Base-by-base conservation (phyloP, 371 early-diverging fungal genomes). In the Mortierella sp. region DNA sequence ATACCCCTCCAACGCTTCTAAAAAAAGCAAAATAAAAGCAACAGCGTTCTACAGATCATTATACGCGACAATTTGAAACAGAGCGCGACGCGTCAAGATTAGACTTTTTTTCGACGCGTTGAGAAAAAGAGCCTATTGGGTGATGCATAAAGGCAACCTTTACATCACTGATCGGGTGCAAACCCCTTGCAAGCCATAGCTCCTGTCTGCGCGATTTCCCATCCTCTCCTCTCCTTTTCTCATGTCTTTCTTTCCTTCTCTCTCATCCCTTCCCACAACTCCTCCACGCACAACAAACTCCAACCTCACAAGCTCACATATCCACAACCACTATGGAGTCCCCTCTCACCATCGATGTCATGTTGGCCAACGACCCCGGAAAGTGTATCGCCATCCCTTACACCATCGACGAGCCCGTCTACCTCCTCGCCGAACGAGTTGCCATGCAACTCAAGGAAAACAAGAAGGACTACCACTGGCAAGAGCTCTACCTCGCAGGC, bases 401-500 rank as follows among this genome's bases (percentile, higher is more conserved):
- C 57, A 4, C 9, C 19, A n/a, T 19, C 31, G 19, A 48, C 64
- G 67, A 74, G 40, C 51, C 74, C 34, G 24, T 74, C 46, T 64
- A 24, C 50, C 48, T 64, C 74, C 31, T 74, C 21, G 28, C 64
- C 3, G 8, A 61, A 26, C 28, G 74, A 3, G 24, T 64, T 48
- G 26, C 67, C 5, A 16, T 21, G 4, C 5, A 26, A 34, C 51
- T 64, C 13, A 3, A 46, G 10, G 74, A 74, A 50, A 19, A 16
- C 46, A 26, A 64, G 9, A 10, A 6, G 10, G 24, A 59, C 5
- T 31, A 28, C 11, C 43, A 50, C 24, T 26, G 31, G 3, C 74
- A 64, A 14, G 46, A 64, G 26, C 64, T 64, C 13, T 64, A 64
- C 61, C 34, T 74, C 21, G 16, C 21, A 1, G 74, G 74, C 31